These are phyloP conservation scores for Bocquillonia castaneifolia DNA, from an alignment of 441 rosid genomes.

Conservation along the genomic window DNA sequence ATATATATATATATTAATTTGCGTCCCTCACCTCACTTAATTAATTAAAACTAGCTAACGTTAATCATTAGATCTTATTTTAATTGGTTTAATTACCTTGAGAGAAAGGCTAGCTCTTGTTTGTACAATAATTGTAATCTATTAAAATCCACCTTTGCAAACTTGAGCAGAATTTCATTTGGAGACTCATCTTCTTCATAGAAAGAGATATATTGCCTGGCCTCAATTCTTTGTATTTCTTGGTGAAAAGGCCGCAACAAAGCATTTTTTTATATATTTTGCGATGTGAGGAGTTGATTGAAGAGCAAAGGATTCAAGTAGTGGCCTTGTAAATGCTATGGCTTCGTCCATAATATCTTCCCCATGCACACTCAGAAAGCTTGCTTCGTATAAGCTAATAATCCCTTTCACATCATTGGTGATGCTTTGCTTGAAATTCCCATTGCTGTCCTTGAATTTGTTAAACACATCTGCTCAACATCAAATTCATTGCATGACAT, in stretches of 20 bases:
- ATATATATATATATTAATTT: too few relatives aligned
- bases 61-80: too few relatives aligned
- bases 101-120: background rate
- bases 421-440: constrained; percentile 3
- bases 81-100: background rate
- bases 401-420: background rate
- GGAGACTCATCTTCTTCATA: background rate
- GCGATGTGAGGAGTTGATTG: background rate
- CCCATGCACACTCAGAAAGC: background rate
- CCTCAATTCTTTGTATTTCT: background rate
- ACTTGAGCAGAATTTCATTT: background rate
- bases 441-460: background rate
- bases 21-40: too few relatives aligned
- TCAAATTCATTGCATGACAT: too few relatives aligned
- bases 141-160: background rate
- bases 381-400: constrained; percentile 10
- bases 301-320: background rate
- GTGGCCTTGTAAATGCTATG: background rate
- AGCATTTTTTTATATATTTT: background rate
- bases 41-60: too few relatives aligned
- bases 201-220: background rate
- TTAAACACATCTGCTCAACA: background rate
- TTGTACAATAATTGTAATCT: background rate
- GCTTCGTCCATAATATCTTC: background rate
- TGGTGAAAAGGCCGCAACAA: background rate